Evolutionary conservation across 495 filamentous ascomycete species (phyloP), one percentile per base, ranked within the genome.

Genomic region (Talaromyces proteolyticus): DNA sequence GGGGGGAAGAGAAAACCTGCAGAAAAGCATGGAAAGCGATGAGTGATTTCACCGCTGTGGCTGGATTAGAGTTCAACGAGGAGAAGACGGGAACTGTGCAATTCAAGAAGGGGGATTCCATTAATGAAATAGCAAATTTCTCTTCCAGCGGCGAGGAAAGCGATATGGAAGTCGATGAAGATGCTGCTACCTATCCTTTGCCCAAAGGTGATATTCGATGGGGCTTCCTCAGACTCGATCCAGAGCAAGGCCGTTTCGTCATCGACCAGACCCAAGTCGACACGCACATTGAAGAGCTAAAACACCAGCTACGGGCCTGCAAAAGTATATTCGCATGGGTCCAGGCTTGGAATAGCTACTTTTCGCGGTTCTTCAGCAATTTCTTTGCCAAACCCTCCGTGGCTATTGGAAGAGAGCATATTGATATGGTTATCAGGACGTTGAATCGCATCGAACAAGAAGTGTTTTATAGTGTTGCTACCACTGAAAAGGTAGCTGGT

Each of bases 371-470:
- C 59, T 87, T 88, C 59, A 73, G 69, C 44, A 76, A 75, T 54
- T 86, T 86, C 52, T 88, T 88, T 47, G 82, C 79, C 6, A 76
- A 75, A 51, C 74, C 81, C 7, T 80, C 82, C 1, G 74, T 83
- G 49, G 85, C 81, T 55, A 85, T 85, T 51, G 84, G 84, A 0
- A 69, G 70, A 39, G 62, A 68, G 21, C 84, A 87, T 54, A 78
- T 87, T 26, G 79, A 86, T 49, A 76, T 78, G 68, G 77, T 82
- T 37, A 70, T 87, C 42, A 62, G 64, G 3, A 82, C 82, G 0
- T 75, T 85, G 39, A 65, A 70, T 23, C 72, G 76, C 12, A 85
- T 88, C 34, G 82, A 88, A 40, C 66, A 65, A 38, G 67, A 60
- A 23, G 65, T 81, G 1, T 86, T 83, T 63, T 59, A 57, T 36